Evolutionary conservation across 179 eudicot genomes (phyloP).

Genomic region (Vitellaria paradoxa): DNA sequence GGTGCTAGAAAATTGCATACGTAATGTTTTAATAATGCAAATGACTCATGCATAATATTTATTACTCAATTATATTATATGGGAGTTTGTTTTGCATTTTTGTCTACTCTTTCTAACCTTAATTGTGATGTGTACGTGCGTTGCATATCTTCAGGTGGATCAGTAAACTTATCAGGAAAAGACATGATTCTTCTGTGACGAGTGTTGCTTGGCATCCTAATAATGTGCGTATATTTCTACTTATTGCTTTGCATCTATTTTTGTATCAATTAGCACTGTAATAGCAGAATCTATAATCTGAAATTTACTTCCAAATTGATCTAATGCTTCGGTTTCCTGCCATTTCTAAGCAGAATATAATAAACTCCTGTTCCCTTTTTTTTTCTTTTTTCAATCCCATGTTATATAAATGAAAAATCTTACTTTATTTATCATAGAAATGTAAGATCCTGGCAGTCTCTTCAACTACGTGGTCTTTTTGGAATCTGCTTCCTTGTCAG

Average conservation of each 20-base stretch:
- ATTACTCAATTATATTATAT: neutral
- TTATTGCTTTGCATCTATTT: neutral
- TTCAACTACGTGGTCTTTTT: too few relatives aligned
- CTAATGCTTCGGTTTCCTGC: neutral
- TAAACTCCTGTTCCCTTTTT: neutral
- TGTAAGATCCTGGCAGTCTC: too few relatives aligned
- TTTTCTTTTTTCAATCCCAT: neutral
- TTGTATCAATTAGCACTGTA: neutral
- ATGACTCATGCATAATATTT: neutral
- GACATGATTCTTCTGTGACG: slow-evolving; percentile 95
- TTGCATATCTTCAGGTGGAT: slow-evolving; percentile 79
- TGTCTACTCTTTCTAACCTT: neutral
- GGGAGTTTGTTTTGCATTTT: neutral
- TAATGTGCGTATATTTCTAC: slow-evolving; percentile 54
- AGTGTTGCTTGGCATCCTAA: slow-evolving; percentile 99
- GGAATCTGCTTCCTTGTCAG: slow-evolving; percentile 11
- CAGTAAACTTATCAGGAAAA: slow-evolving; percentile 95
- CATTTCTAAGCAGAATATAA: neutral
- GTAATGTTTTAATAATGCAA: slow-evolving; percentile 6
- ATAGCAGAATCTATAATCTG: neutral
- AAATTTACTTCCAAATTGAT: neutral
- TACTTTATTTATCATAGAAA: too few relatives aligned
- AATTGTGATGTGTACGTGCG: slow-evolving; percentile 8
- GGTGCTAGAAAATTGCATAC: neutral
- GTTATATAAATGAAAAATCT: too few relatives aligned